A percentile compares a stretch with the other conserved stretches of the same genome.
These are phyloP conservation scores for Solanum tacnaense DNA, from an alignment of 257 asterid species.

Conservation along the genomic window DNA sequence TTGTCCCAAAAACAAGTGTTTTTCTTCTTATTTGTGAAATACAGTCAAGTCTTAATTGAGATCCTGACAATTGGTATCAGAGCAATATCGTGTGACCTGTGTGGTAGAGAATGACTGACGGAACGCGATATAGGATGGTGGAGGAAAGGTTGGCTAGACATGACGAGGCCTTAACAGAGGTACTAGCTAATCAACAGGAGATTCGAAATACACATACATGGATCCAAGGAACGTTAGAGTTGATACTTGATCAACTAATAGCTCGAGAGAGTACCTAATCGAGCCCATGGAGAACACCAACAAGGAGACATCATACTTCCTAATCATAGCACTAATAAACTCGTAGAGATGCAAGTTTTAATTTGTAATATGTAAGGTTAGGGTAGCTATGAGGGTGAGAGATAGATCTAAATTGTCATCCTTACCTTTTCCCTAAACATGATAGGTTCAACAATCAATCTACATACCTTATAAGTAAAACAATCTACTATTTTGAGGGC, in stretches of 20 bases:
- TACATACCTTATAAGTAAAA: background rate
- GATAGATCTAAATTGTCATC: conserved; percentile 15
- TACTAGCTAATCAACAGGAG: background rate
- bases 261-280: too few species aligned
- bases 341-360: background rate
- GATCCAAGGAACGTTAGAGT: background rate
- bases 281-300: too few species aligned
- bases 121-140: too few species aligned
- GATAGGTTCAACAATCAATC: background rate
- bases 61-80: too few species aligned
- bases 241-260: background rate
- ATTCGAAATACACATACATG: background rate
- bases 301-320: too few species aligned
- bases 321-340: background rate
- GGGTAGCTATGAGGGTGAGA: background rate
- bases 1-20: too few species aligned
- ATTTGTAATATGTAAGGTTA: background rate
- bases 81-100: too few species aligned
- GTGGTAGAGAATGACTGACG: too few species aligned
- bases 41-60: too few species aligned
- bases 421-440: conserved; percentile 1
- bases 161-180: too few species aligned
- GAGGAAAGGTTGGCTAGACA: too few species aligned
- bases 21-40: too few species aligned
- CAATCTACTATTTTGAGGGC: background rate